Evolutionary conservation across 2,329 filamentous ascomycete species (phyloP), one percentile per base, ranked within the genome.

Genomic region (Arachnopeziza araneosa): DNA sequence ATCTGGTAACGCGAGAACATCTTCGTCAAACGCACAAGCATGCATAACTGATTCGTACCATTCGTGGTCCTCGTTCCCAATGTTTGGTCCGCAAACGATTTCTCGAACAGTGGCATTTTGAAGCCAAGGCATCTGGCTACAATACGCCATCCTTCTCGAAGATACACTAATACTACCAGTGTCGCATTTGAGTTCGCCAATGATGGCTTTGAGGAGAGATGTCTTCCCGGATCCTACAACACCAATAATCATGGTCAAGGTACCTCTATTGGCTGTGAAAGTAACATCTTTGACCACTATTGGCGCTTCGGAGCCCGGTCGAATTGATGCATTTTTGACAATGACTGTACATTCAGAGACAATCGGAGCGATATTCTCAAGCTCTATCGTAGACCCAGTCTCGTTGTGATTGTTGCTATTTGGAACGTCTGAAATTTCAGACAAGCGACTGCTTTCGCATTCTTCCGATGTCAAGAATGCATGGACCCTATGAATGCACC

Each of bases 81-180:
- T 22, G 14, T n/a, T 62, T 22, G 61, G 60, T 0, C 74, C 77
- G 0, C 75, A 63, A 8, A 80, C 75, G 26, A 76, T 77, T 0
- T 75, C 65, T 8, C 70, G 68, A 26, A 80, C 68, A 0, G 73
- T 75, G 1, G 67, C 70, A 59, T 80, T 80, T 4, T 71, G 70
- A 2, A 80, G 71, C 77, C 78, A 81, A 0, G 78, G 74, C 0
- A 67, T 69, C 60, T 81, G 79, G 53, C 74, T 72, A 60, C 77
- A 79, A 61, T 77, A 80, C 0, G 74, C 76, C 4, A 75, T 57
- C 14, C 44, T 58, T 24, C 53, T 54, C 2, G 52, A 55, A 19
- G 24, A 19, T 9, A 53, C 50, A 36, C 24, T 50, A 17, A 65
- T 62, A 1, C 52, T 49, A 1, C 63, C 63, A 36, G 19, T 32